Base-by-base conservation (phyloP, 805 yeast species). In the Candida silvatica region DNA sequence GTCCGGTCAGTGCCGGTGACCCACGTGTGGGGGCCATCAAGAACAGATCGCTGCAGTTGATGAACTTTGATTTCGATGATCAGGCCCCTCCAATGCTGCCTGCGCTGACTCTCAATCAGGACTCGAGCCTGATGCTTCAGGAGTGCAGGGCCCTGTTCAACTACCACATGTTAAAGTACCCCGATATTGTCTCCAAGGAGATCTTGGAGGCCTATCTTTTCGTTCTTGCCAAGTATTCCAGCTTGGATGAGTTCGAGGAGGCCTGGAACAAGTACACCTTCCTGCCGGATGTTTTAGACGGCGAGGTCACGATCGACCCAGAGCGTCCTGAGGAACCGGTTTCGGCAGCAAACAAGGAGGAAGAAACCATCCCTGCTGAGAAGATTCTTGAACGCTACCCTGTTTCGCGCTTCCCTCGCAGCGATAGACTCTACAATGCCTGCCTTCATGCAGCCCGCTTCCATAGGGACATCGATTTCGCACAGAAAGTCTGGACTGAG, bases 71-170 rank as follows among this genome's bases (percentile, higher is more conserved):
- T 12, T 58, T 58, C 41, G 43, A 52, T 31, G 27, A n/a, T 3
- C 47, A 61, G 11, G 73, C 86, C 3, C 97, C 97, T 3, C 72
- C 90, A 38, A 59, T 90, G 28, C 88, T 95, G 1, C 49, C 74
- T 1, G 45, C 62, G 1, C 50, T 82, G 6, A 45, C 46, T 2
- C 41, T 60, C 3, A 39, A 33, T 19, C 11, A 31, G 1, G 45
- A 43, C 16, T 49, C 62, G 4, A 40, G 45, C 17, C 68, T 75
- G 41, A 57, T 84, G 1, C 36, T 81, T 29, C 77, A 80, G 0
- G 97, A 90, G 56, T 74, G 90, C 0, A 67, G 74, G 39, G 97
- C 97, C 0, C 38, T 90, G 5, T 74, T 94, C 77, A 67, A 69
- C 2, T 76, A 67, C 46, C 59, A 74, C 11, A 39, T 74, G 17